Evolutionary conservation across 2,329 filamentous ascomycete species (phyloP), one percentile per base, ranked within the genome.

Genomic region (Alternaria sp.): DNA sequence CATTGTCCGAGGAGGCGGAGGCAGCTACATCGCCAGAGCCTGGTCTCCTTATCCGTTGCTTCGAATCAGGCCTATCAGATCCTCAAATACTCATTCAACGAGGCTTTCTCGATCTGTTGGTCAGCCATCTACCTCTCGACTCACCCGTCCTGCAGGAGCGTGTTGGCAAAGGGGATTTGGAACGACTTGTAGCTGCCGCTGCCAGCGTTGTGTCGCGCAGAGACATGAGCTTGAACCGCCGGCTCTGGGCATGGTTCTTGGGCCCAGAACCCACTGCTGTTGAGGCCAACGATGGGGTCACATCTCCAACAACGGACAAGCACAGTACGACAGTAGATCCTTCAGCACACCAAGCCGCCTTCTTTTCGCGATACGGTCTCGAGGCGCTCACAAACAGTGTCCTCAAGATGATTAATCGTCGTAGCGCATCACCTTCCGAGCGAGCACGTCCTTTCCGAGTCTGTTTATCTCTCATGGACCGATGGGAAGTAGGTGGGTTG

Each of bases 151-250:
- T 99, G 9, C 94, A 96, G 75, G 85, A 86, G 16, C 87, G 86
- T 46, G 90, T 94, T 36, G 91, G 91, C 62, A 77, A 85, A 6
- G 85, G 86, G 34, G 96, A 99, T 73, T 83, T 97, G 18, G 90
- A 97, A 74, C 86, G 92, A 2, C 84, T 99, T 2, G 85, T 97
- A 32, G 86, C 89, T 59, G 92, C 94, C 16, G 94, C 94, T 6
- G 89, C 89, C n/a, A 89, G 92, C 2, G 94, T 99, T 20, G 93
- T 98, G 1, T 89, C 89, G 20, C 87, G 95, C 51, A 88, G 94
- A 79, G 95, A 99, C 66, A 99, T 99, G 95, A 97, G 94, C 74
- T 82, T 99, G 50, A 99, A 99, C 76, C 85, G 95, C 69, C 88
- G 95, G 38, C 82, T 99, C n/a, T 98, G 94, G 93, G 89, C 92